These are phyloP conservation scores for Mycena galopus DNA, from an alignment of 768 basidiomycete species.

Conservation along the genomic window DNA sequence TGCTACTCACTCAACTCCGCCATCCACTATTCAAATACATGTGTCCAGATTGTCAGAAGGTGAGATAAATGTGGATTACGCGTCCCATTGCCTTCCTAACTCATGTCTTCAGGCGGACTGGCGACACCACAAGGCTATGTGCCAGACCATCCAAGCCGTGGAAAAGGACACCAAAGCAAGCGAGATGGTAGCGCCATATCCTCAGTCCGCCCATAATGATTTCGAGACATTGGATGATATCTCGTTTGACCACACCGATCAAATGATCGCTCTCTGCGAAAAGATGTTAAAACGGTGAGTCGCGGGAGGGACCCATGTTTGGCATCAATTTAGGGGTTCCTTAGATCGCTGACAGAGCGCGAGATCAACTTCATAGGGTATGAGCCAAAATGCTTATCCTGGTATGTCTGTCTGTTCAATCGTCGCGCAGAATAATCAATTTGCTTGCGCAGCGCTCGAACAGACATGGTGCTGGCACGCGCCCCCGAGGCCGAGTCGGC, in stretches of 20 bases:
- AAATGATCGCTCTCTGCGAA: slow-evolving; percentile 14
- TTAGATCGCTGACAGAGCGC: neutral
- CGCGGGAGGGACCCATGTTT: neutral
- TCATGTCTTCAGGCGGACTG: slow-evolving; percentile 14
- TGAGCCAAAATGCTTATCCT: slow-evolving; percentile 23
- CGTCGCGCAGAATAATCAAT: neutral
- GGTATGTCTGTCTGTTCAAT: slow-evolving; percentile 7
- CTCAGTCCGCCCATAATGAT: slow-evolving; percentile 5
- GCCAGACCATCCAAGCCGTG: slow-evolving; percentile 6
- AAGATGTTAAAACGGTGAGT: slow-evolving; percentile 7
- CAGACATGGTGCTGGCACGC: slow-evolving; percentile 7
- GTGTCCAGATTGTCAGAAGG: slow-evolving; percentile 19
- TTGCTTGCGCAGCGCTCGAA: slow-evolving; percentile 9
- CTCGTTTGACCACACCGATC: neutral
- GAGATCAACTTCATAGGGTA: neutral
- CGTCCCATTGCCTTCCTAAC: neutral
- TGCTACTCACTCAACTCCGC: neutral
- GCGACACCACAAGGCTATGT: slow-evolving; percentile 19
- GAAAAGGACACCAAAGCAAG: neutral
- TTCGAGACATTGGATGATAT: slow-evolving; percentile 10
- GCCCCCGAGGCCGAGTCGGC: neutral
- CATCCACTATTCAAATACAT: neutral
- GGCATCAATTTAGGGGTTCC: neutral
- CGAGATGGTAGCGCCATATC: slow-evolving; percentile 6
- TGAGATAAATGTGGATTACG: neutral